phyloP scores from a whole-genome alignment of 2,329 filamentous ascomycete genomes.

The Diaporthe nobilis region DNA sequence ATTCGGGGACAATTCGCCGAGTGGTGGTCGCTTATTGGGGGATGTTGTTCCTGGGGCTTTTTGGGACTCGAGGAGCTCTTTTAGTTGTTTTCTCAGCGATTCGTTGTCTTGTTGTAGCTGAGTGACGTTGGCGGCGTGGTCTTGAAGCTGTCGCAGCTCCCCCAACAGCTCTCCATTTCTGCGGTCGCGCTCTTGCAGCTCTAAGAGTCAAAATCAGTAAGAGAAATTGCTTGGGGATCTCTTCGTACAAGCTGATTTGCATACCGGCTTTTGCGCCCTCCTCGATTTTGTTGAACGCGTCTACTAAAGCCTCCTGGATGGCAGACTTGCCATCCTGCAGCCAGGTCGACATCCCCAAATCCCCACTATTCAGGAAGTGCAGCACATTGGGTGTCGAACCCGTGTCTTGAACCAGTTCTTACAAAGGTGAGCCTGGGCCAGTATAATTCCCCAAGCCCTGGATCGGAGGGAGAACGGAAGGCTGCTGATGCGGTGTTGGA shows the following conservation, averaged over 20 bases:
- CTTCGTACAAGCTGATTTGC: neutral
- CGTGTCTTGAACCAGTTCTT: neutral
- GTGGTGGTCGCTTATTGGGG: slow-evolving; percentile 24
- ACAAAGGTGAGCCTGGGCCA: no score
- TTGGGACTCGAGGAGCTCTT: slow-evolving; percentile 46
- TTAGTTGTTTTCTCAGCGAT: slow-evolving; percentile 56
- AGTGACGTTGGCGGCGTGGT: slow-evolving; percentile 51
- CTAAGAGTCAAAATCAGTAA: slow-evolving; percentile 41
- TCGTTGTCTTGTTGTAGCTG: slow-evolving; percentile 59
- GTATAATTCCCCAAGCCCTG: neutral
- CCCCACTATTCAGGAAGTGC: neutral
- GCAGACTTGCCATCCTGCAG: slow-evolving; percentile 56
- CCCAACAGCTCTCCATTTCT: slow-evolving; percentile 47
- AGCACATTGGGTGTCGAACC: neutral
- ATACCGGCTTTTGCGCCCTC: slow-evolving; percentile 54
- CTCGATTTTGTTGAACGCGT: slow-evolving; percentile 57
- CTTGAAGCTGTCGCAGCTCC: slow-evolving; percentile 54
- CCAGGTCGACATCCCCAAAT: slow-evolving; percentile 56
- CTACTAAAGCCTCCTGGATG: slow-evolving; percentile 56
- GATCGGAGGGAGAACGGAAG: no score
- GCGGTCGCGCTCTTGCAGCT: slow-evolving; percentile 45
- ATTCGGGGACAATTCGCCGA: slow-evolving; percentile 42
- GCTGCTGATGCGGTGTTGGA: neutral
- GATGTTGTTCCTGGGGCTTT: slow-evolving; percentile 31
- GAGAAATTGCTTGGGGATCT: no score